Evolutionary conservation across 2,329 filamentous ascomycete species (phyloP), one percentile per base, ranked within the genome.

Genomic region (Didymella glomerata): DNA sequence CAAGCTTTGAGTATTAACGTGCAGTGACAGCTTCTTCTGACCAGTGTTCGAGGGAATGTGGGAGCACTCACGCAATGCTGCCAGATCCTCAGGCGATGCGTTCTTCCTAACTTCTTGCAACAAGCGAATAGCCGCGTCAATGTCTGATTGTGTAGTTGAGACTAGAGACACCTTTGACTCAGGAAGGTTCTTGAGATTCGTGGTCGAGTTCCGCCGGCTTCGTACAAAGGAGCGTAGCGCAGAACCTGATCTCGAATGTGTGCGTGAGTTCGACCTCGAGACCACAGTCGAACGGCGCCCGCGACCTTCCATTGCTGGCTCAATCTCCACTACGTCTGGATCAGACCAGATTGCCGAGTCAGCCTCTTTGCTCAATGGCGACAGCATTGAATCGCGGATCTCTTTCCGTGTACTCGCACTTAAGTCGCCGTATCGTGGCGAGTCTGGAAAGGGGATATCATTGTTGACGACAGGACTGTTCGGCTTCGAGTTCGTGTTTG

Each of bases 81-180:
- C 80, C 30, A 83, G 70, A 55, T 83, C 80, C 52, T 82, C 80
- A 1, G 80, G 80, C 6, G 79, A 78, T 1, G 79, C 81, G 42
- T 73, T 81, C 68, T 79, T 82, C 68, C 79, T 80, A 57, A 83
- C 72, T 65, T 83, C 77, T 55, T 82, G 78, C 59, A 83, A 62
- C 34, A 83, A 70, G 27, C 71, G 71, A 38, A 83, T 79, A 6
- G 81, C 80, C 11, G 78, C 75, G 38, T 78, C 78, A 34, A 83
- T 60, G 58, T 83, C 81, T 38, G 81, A 73, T 18, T 73, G 67
- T 40, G 71, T 68, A 25, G 68, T 71, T 4, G 73, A 71, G 18
- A 62, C 65, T 25, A 75, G 61, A 4, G 77, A 78, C 7, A 24
- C 71, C 44, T 48, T 71, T 70, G 25, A 73, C 73, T 40, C 70